Base-by-base conservation (phyloP, 805 yeast genomes). In the Ogataea nitratoaversa region DNA sequence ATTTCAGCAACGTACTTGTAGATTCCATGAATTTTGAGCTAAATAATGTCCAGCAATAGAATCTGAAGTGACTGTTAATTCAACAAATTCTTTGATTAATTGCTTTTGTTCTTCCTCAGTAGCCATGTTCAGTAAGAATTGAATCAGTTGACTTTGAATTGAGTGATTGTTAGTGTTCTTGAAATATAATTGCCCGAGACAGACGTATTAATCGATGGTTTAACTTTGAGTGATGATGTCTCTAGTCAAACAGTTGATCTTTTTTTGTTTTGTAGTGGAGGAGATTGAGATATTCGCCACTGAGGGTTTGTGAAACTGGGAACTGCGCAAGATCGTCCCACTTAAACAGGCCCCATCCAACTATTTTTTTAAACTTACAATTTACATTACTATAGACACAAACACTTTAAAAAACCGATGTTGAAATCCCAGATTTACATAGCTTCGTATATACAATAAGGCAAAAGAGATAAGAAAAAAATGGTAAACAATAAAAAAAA, bases 401-500 rank as follows among this genome's bases (percentile, higher is more conserved):
- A 22, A 38, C 25, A 22, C 17, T 25, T 18, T 22, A 60, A 48
- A 51, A 44, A 42, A 55, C 69, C 72, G 73, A 68, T 68, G 73
- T 68, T 68, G 73, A 68, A 66, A 66, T 65, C 71, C 72, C 68
- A 62, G 53, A 59, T 54, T 50, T 48, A 50, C 49, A 46, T 35
- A 46, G 25, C 42, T 40, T 41, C 38, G 43, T 32, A 53, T 49
- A 49, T 54, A 52, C 49, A 56, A 50, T n/a, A n/a, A n/a, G n/a
- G n/a, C n/a, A n/a, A n/a, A n/a, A n/a, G n/a, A n/a, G n/a, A n/a
- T n/a, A n/a, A n/a, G n/a, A n/a, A n/a, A n/a, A n/a, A n/a, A n/a
- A n/a, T n/a, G n/a, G n/a, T 53, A 52, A 38, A 47, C 47, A 55
- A 49, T 40, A 46, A 46, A 46, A 43, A 37, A 40, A 44, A 40